Conservation (phyloP, 1,284 basidiomycete genomes). For the Mycena sp. region DNA sequence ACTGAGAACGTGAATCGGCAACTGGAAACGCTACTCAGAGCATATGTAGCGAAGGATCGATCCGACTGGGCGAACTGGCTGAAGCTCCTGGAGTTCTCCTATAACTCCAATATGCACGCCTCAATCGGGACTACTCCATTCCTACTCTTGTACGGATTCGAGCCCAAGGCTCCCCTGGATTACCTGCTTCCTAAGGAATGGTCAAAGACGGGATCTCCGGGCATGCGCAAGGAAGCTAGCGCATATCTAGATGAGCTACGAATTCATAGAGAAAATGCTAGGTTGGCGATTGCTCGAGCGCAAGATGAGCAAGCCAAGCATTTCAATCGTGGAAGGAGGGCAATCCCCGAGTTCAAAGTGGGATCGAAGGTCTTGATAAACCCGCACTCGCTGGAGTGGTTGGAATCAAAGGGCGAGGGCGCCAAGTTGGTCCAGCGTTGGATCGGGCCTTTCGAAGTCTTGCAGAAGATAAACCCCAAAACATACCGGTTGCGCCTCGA, state of each 20-base stretch:
- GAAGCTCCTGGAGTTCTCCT: not conserved
- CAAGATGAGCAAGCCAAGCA: not conserved
- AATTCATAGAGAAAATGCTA: not conserved
- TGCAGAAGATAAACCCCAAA: not conserved
- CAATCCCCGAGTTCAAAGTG: not conserved
- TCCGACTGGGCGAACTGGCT: not conserved
- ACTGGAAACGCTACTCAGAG: not conserved
- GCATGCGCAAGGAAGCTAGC: not conserved
- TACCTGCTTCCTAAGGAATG: not conserved
- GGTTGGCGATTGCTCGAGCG: not conserved
- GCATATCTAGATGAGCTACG: not conserved
- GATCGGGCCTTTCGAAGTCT: not conserved
- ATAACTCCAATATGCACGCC: not conserved
- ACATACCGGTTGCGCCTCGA: not conserved
- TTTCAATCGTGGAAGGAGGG: not conserved
- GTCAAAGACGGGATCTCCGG: too few species aligned
- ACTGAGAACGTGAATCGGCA: too few species aligned
- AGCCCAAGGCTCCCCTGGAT: not conserved
- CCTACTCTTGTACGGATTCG: not conserved
- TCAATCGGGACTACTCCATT: not conserved
- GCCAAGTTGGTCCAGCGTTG: not conserved
- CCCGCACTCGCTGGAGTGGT: not conserved
- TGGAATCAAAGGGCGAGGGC: not conserved
- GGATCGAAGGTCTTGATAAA: not conserved
- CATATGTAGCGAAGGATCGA: not conserved